phyloP scores from a whole-genome alignment of 208 protist species.

The Porcisia hertigi region DNA sequence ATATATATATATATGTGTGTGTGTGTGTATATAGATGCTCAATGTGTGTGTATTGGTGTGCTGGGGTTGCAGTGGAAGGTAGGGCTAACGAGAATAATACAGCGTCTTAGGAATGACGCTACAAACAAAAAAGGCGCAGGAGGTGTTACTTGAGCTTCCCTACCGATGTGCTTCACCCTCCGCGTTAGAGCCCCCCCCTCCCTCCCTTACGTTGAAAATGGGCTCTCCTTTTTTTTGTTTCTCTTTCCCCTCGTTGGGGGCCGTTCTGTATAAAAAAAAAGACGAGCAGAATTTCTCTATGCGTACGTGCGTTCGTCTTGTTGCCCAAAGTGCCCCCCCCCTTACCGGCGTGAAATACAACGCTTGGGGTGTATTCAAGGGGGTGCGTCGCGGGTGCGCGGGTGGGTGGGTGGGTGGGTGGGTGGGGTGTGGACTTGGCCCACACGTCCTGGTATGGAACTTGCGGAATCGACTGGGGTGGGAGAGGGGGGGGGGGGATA shows the following conservation, averaged over 20 bases:
- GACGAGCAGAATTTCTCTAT: not conserved
- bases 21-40: not conserved
- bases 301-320: not conserved
- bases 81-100: not conserved
- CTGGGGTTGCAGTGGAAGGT: not conserved
- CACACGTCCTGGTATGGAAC: not conserved
- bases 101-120: not conserved
- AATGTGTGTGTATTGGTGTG: not conserved
- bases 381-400: not conserved
- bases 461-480: not conserved
- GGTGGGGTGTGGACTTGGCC: not conserved
- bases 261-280: not conserved
- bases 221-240: not conserved
- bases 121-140: not conserved
- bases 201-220: not conserved
- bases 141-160: not conserved
- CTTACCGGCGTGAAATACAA: too few relatives aligned
- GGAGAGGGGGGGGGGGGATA: not conserved
- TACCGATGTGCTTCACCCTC: too few relatives aligned
- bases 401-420: constrained; percentile 5
- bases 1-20: not conserved
- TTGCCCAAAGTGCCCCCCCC: not conserved
- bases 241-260: not conserved
- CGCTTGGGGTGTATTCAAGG: too few relatives aligned
- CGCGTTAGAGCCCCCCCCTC: not conserved